Conservation (phyloP, 2,329 filamentous ascomycete genomes). For the Sclerotinia glacialis region DNA sequence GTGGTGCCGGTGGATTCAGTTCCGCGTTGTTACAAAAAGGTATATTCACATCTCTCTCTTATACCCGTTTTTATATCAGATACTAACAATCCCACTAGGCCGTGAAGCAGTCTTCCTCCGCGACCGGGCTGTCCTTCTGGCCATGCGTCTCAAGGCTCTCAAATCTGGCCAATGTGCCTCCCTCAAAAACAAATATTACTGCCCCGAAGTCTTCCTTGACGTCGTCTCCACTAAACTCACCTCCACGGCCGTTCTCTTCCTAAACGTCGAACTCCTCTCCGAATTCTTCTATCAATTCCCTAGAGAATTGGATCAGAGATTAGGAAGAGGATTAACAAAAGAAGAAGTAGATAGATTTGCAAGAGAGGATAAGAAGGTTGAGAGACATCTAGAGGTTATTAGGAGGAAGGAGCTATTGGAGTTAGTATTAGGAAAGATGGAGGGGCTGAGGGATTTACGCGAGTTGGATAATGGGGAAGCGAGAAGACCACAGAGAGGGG, state of each 20-base stretch:
- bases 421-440: conserved; percentile 92
- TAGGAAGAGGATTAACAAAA: conserved; percentile 75
- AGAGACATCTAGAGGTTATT: conserved; percentile 87
- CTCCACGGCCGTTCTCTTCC: conserved; percentile 90
- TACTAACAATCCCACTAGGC: conserved; percentile 50
- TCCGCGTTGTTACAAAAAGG: conserved; percentile 79
- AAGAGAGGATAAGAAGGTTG: conserved; percentile 86
- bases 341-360: conserved; percentile 87
- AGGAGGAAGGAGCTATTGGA: conserved; percentile 89
- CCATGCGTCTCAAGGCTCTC: conserved; percentile 82
- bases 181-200: conserved; percentile 90
- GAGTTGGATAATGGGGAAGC: conserved; percentile 63
- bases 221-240: conserved; percentile 94
- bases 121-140: conserved; percentile 84
- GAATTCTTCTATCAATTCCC: conserved; percentile 99
- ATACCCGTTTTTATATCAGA: neutral
- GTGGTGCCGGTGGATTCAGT: conserved; percentile 91
- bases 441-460: conserved; percentile 68
- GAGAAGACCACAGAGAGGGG: conserved; percentile 29
- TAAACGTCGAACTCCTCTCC: conserved; percentile 92
- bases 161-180: conserved; percentile 86
- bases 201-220: conserved; percentile 96
- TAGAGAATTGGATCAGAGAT: conserved; percentile 79
- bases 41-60: conserved; percentile 44
- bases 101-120: conserved; percentile 92